Evolutionary conservation across 805 yeast species (phyloP).

Genomic region (Dipodascopsis tothii): DNA sequence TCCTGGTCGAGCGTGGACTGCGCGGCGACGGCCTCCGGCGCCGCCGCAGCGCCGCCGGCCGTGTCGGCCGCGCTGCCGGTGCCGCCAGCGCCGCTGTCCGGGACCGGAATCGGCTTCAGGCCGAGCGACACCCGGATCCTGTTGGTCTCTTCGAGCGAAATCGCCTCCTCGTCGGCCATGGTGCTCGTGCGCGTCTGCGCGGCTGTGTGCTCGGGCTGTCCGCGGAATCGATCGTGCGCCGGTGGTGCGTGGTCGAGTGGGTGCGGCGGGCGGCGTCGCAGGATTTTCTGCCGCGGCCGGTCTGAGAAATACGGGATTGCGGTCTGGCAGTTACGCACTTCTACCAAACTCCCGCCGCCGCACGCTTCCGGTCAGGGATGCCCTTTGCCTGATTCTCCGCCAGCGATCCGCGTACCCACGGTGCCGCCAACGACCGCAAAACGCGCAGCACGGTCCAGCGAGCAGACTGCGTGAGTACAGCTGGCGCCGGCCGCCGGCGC

Average conservation of each 20-base stretch:
- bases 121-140: constrained; percentile 38
- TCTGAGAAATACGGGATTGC: constrained; percentile 2
- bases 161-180: constrained; percentile 1
- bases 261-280: constrained; percentile 1
- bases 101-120: constrained; percentile 43
- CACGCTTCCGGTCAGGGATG: too few species aligned
- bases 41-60: neutral
- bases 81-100: constrained; percentile 1
- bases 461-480: too few species aligned
- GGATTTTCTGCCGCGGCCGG: neutral
- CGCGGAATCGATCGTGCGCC: neutral
- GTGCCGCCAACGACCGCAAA: too few species aligned
- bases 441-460: too few species aligned
- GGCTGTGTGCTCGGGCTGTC: neutral
- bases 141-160: constrained; percentile 21
- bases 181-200: neutral
- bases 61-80: constrained; percentile 12
- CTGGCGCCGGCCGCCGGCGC: too few species aligned
- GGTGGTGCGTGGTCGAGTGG: too few species aligned
- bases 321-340: constrained; percentile 1
- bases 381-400: too few species aligned
- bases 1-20: constrained; percentile 32
- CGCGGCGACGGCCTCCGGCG: constrained; percentile 2
- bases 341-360: too few species aligned
- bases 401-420: too few species aligned